Conservation (phyloP, 306 rosid genomes). For the Vachellia pachyceras region DNA sequence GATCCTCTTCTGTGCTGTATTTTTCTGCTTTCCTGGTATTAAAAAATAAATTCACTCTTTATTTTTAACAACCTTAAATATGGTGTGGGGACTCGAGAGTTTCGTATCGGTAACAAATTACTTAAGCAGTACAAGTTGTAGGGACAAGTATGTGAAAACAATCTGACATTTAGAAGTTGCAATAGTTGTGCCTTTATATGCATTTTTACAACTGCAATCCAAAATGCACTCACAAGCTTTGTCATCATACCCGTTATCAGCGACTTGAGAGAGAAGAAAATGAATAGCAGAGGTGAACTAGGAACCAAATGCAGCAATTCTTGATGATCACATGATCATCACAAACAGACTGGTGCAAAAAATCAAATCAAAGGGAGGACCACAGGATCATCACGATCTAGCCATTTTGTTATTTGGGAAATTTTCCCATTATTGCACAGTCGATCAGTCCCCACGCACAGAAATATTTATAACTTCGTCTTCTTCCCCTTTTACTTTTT, state of each 20-base stretch:
- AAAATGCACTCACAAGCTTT: slow-evolving; percentile 7
- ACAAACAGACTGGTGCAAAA: slow-evolving; percentile 27
- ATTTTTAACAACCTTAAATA: slow-evolving; percentile 18
- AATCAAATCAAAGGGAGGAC: slow-evolving; percentile 41
- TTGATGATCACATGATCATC: slow-evolving; percentile 47
- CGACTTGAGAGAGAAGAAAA: not conserved
- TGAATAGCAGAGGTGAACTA: slow-evolving; percentile 10
- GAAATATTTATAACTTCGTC: slow-evolving; percentile 32
- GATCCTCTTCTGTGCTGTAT: slow-evolving; percentile 21
- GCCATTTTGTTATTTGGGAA: slow-evolving; percentile 24
- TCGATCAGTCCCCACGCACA: slow-evolving; percentile 41
- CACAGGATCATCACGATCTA: slow-evolving; percentile 27
- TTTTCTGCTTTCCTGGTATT: slow-evolving; percentile 4
- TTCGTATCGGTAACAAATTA: not conserved
- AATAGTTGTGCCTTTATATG: not conserved
- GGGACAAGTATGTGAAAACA: not conserved
- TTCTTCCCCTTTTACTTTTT: slow-evolving; percentile 27
- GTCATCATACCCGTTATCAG: slow-evolving; percentile 25
- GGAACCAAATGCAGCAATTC: not conserved
- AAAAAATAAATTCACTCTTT: not conserved
- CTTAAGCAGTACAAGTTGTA: not conserved
- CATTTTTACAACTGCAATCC: slow-evolving; percentile 1
- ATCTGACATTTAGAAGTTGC: not conserved
- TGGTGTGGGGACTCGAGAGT: slow-evolving; percentile 1
- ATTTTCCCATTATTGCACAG: slow-evolving; percentile 35